Evolutionary conservation across 306 rosid species (phyloP).

Genomic region (Cucumis hystrix): DNA sequence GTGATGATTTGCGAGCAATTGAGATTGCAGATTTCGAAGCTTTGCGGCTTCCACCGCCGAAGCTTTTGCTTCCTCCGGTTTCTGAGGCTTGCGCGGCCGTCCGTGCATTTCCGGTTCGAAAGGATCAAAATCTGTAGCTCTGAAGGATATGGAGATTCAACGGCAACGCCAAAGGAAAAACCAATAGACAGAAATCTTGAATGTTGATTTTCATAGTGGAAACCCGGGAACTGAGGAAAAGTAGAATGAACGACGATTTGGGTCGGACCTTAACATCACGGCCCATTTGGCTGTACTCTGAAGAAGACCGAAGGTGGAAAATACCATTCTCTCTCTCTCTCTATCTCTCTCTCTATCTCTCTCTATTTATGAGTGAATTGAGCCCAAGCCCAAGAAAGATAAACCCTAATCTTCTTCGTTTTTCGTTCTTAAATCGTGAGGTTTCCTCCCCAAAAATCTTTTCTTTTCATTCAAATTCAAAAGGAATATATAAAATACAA

Average conservation of each 20-base stretch:
- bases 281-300: too few species aligned
- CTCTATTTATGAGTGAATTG: too few species aligned
- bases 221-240: neutral
- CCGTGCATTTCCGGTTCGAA: constrained; percentile 55
- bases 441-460: too few species aligned
- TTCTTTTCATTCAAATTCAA: too few species aligned
- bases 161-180: neutral
- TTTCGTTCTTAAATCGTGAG: too few species aligned
- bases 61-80: constrained; percentile 53
- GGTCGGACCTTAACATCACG: neutral
- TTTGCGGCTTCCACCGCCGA: constrained; percentile 40
- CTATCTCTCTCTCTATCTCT: too few species aligned
- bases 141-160: neutral
- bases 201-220: neutral
- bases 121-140: neutral
- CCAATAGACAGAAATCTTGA: neutral
- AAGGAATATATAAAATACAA: too few species aligned
- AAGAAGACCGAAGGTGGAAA: too few species aligned
- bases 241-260: neutral
- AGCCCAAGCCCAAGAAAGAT: too few species aligned
- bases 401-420: too few species aligned
- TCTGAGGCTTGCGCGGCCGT: constrained; percentile 59
- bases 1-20: constrained; percentile 59
- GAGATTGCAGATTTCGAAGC: constrained; percentile 61
- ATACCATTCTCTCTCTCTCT: too few species aligned